Evolutionary conservation across 1,139 yeast genomes (phyloP), one percentile per base, ranked within the genome.

Genomic region (Petasospora rhodanensis): DNA sequence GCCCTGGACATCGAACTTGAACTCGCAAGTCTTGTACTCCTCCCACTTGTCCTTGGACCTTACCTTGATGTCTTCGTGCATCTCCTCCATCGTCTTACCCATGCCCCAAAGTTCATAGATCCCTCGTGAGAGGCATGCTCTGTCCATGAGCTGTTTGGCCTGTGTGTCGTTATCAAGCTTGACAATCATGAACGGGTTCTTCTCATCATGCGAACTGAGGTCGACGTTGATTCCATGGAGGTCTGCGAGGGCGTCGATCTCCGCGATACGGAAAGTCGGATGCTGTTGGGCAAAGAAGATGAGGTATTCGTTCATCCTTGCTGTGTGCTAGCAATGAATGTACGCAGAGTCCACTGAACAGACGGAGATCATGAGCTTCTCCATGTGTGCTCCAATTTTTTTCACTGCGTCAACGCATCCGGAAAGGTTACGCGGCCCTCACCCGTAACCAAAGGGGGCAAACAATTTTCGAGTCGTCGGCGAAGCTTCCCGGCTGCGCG

Each of bases 91-190:
- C 7, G 66, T 63, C 0, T 47, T 42, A 1, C 94, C 96, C 26
- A 66, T 60, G 0, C 95, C 95, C 83, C 93, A 87, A 9, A 86
- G 62, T 52, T 89, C 96, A 53, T 85, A 91, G 16, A 89, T 77
- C 0, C 86, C 87, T 43, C 79, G 70, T 7, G 81, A 68, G 30
- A 91, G 60, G 11, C 91, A 69, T 1, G 95, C 74, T 41, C 96
- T 63, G 30, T 66, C 61, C 24, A 89, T 65, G 49, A 87, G 67
- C 29, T 70, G 64, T 14, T 54, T 50, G 1, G 97, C 97, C 31
- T 74, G 73, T n/a, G 70, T 70, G 47, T 82, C 93, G 42, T 58
- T 53, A 18, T 72, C 72, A 26, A 91, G 61, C 18, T 76, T 69
- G 1, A 89, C 79, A 5, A 76, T 61, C 42, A 89, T 52, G 52